Evolutionary conservation across 2,329 filamentous ascomycete species (phyloP), one percentile per base, ranked within the genome.

Genomic region (Fusarium hostae): DNA sequence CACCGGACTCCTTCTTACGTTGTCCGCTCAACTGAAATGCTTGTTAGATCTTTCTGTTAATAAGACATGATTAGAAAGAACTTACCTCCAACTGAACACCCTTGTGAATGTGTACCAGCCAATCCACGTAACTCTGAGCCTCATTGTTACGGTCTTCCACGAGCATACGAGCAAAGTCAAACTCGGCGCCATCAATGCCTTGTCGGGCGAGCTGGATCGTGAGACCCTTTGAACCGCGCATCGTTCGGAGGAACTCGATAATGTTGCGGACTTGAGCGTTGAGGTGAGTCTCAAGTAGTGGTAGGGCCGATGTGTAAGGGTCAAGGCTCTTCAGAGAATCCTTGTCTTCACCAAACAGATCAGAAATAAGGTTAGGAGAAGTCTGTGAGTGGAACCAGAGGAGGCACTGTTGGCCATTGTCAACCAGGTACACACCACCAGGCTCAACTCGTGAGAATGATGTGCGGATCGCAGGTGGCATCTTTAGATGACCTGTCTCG

Each of bases 141-240:
- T 99, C 96, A 75, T 97, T 97, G 81, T 98, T 98, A 72, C 96
- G 89, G 79, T 99, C 96, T 82, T 99, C 96, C 35, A 97, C 90
- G 73, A 99, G 82, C 82, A 97, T 86, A 58, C 95, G 87, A 11
- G 96, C 96, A 84, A 98, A 99, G 81, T 99, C 96, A 77, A 94
- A 98, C 81, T 99, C 96, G 6, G 95, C 94, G 2, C 96, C 96
- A 78, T 99, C 96, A 7, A 98, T 86, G 1, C 95, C 95, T 82
- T 98, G 96, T 64, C 96, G 85, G 11, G 96, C 96, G 51, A 99
- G 86, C 82, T 98, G 96, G 51, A 99, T 88, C 3, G 94, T 94
- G 66, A 97, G 84, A 26, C 93, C 94, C 83, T 98, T 98, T 68
- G 91, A 94, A 13, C 95, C 94, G 43, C 96, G 90, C 78, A 92